A percentile compares a stretch with the other conserved stretches of the same genome.
Evolutionary conservation across 208 protist species (phyloP).

Genomic region (Porcisia hertigi): DNA sequence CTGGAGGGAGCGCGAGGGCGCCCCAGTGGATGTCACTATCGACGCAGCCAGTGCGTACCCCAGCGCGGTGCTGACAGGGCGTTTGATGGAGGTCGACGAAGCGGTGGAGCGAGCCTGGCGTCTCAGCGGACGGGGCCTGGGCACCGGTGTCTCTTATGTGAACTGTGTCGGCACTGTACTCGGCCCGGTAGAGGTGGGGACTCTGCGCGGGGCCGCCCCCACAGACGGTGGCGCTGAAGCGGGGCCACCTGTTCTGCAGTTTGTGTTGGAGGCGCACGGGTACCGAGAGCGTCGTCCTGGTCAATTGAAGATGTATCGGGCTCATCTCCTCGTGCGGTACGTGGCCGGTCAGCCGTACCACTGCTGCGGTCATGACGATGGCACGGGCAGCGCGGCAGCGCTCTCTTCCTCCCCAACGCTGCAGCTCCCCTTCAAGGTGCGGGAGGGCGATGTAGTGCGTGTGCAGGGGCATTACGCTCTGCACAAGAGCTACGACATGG

Average conservation of each 20-base stretch:
- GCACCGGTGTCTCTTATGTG: slow-evolving; percentile 35
- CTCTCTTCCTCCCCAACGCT: not conserved
- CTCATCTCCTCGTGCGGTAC: slow-evolving; percentile 50
- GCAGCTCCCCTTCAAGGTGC: slow-evolving; percentile 21
- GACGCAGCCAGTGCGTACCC: slow-evolving; percentile 16
- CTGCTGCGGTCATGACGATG: not conserved
- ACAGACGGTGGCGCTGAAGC: not conserved
- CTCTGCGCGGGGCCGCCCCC: slow-evolving; percentile 18
- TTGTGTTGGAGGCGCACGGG: slow-evolving; percentile 49
- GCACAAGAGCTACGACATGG: slow-evolving; percentile 71
- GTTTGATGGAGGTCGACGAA: slow-evolving; percentile 29
- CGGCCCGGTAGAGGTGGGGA: slow-evolving; percentile 31
- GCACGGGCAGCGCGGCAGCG: not conserved
- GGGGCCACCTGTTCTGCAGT: slow-evolving; percentile 52
- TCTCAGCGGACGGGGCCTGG: slow-evolving; percentile 14
- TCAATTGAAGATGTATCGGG: slow-evolving; percentile 62
- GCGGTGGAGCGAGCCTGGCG: slow-evolving; percentile 13
- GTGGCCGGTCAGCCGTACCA: slow-evolving; percentile 27
- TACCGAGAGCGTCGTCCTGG: slow-evolving; percentile 58
- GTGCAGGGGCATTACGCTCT: slow-evolving; percentile 69
- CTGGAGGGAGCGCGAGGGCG: not conserved
- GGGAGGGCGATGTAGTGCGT: slow-evolving; percentile 58
- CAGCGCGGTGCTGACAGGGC: slow-evolving; percentile 26
- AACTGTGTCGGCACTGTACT: slow-evolving; percentile 40
- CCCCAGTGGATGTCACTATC: not conserved